Percentiles rank a stretch among this genome's conserved stretches.
Evolutionary conservation across 2,329 filamentous ascomycete genomes (phyloP).

Genomic region (Capronia epimyces): DNA sequence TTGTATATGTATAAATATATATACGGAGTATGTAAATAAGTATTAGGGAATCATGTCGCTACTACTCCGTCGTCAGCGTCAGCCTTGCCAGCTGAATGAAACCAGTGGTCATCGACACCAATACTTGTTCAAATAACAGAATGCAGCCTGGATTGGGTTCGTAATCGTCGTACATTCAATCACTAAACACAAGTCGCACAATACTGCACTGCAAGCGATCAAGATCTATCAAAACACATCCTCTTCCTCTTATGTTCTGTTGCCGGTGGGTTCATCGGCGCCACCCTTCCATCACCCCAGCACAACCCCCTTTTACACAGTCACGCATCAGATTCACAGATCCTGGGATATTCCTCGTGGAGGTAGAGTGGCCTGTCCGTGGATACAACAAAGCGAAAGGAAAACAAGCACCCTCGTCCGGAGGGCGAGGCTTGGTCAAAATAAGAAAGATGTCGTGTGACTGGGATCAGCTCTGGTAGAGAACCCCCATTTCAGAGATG

Average conservation of each 20-base stretch:
- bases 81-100: no score
- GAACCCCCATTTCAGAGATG: background rate
- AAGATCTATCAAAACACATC: background rate
- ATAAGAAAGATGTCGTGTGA: slow-evolving; percentile 9
- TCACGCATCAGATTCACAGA: background rate
- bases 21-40: no score
- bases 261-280: no score
- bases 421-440: background rate
- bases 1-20: no score
- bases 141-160: no score
- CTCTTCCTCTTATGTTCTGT: background rate
- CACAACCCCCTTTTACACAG: background rate
- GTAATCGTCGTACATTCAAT: background rate
- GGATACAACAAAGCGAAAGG: slow-evolving; percentile 3
- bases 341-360: slow-evolving; percentile 7
- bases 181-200: background rate
- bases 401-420: slow-evolving; percentile 4
- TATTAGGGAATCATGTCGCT: no score
- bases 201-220: background rate
- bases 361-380: slow-evolving; percentile 11
- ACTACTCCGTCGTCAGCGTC: no score
- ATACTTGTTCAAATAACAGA: no score
- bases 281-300: background rate
- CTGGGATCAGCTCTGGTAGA: slow-evolving; percentile 9
- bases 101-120: no score